Evolutionary conservation across 2,329 filamentous ascomycete genomes (phyloP).

Genomic region (Didymella pomorum): DNA sequence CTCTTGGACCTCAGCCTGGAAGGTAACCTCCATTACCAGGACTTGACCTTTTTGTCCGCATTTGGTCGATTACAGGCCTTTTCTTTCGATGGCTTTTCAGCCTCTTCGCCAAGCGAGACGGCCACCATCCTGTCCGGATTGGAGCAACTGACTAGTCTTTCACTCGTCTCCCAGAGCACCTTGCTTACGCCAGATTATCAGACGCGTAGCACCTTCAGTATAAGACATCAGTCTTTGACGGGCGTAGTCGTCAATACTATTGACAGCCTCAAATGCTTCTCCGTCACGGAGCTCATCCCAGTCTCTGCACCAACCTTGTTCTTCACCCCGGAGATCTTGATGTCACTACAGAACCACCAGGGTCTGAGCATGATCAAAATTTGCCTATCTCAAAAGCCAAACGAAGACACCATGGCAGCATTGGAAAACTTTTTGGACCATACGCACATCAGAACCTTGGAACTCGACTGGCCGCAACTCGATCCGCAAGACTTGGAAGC

Average conservation of each 20-base stretch:
- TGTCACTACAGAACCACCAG: conserved; percentile 29
- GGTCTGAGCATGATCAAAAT: conserved; percentile 28
- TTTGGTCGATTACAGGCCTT: conserved; percentile 31
- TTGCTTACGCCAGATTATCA: conserved; percentile 20
- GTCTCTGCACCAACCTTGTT: conserved; percentile 24
- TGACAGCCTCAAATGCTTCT: conserved; percentile 30
- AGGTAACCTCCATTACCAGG: conserved; percentile 39
- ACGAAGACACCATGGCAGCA: conserved; percentile 25
- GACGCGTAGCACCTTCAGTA: conserved; percentile 23
- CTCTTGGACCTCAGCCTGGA: conserved; percentile 32
- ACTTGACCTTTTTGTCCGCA: conserved; percentile 26
- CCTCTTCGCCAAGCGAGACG: conserved; percentile 27
- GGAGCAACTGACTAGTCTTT: conserved; percentile 28
- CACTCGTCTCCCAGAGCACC: conserved; percentile 32
- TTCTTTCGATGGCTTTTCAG: conserved; percentile 40
- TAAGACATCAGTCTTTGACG: conserved; percentile 29
- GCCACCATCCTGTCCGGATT: conserved; percentile 33
- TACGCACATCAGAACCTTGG: conserved; percentile 28
- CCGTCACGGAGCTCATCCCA: conserved; percentile 26
- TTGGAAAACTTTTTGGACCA: conserved; percentile 28
- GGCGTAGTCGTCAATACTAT: conserved; percentile 26
- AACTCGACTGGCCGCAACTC: conserved; percentile 40
- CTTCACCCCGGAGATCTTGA: conserved; percentile 33
- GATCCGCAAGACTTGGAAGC: conserved; percentile 24
- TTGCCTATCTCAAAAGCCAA: conserved; percentile 28